Evolutionary conservation across 73 alveolate genomes (phyloP).

Genomic region (Tetrahymena borealis): DNA sequence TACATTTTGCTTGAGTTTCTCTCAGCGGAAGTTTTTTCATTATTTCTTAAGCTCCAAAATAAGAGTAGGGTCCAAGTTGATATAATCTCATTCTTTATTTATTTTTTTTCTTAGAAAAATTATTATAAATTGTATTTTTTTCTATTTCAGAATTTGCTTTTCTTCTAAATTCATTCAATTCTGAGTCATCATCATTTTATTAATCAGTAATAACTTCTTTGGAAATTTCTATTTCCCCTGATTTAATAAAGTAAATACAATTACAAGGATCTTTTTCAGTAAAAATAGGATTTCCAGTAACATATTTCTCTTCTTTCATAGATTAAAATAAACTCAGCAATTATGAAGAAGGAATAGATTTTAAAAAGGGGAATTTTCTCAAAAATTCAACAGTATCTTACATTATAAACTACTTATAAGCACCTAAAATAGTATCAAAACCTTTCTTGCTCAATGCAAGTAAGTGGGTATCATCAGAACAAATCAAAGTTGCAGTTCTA

Average conservation of each 20-base stretch:
- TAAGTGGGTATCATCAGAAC: background rate
- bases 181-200: background rate
- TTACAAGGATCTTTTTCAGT: background rate
- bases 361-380: background rate
- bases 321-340: background rate
- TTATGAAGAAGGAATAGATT: background rate
- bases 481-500: background rate
- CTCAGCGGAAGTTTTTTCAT: background rate
- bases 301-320: background rate
- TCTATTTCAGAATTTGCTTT: background rate
- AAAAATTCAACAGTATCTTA: background rate
- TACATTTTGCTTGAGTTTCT: background rate
- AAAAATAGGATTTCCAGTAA: background rate
- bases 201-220: background rate
- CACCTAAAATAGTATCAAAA: background rate
- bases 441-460: background rate
- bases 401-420: background rate
- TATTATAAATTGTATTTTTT: background rate
- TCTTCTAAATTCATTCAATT: background rate
- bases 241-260: background rate
- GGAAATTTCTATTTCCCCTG: background rate
- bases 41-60: background rate
- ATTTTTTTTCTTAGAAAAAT: background rate
- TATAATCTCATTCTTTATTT: background rate
- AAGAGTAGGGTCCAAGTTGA: background rate